Evolutionary conservation across 2,329 filamentous ascomycete species (phyloP), one percentile per base, ranked within the genome.

Genomic region (Rhynchosporium agropyri): DNA sequence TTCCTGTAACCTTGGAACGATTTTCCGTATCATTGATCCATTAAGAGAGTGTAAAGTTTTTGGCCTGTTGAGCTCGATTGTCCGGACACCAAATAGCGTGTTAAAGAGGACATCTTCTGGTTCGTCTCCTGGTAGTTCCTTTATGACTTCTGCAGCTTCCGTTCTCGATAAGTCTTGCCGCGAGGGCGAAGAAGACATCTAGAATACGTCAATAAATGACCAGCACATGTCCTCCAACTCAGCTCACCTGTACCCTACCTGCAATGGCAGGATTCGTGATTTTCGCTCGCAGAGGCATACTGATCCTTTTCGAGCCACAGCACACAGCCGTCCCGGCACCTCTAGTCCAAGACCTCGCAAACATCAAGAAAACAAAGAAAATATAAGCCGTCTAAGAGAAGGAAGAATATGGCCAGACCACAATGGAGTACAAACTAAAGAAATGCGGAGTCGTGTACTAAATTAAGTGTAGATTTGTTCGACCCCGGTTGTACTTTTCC

Each of bases 11-110:
- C 95, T 86, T 28, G 94, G 93, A 53, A 92, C 81, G 71, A 99
- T 98, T 80, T 99, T 98, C 72, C 91, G 86, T 67, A 89, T 90
- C 96, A 99, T 99, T 63, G 93, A 97, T 58, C 83, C 90, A 76
- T 96, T 93, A 69, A 99, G 86, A 31, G 94, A 90, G 79, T 99
- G 98, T 76, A 92, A 84, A 80, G 97, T 97, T 74, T 85, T 83
- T 5, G 94, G 95, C 63, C 95, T 88, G 81, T 99, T 99, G 70
- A 99, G 89, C 79, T 97, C 90, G 74, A 99, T 88, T 70, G 89
- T 92, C 67, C 95, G 91, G 57, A 98, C 84, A 67, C 95, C 95
- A 77, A 95, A 97, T 71, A 89, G 83, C 74, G 87, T 92, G 77
- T 87, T 87, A 83, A 99, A 99, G 65, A 97, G 82, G 69, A 99